phyloP scores from a whole-genome alignment of 139 green algal genomes.

The Closterium sp. region DNA sequence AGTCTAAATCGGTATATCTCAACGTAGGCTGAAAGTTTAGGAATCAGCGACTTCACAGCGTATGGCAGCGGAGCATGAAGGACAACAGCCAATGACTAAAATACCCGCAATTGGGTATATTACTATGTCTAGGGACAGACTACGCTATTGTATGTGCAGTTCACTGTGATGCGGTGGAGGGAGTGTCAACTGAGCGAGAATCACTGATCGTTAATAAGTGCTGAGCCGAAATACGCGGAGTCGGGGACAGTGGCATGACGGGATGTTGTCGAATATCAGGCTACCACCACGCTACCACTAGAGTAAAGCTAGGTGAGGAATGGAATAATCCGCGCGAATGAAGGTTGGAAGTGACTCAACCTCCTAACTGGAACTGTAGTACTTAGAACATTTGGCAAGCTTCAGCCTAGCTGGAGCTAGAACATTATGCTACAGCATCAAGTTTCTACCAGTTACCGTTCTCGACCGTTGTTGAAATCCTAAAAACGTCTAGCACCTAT shows the following conservation, averaged over 20 bases:
- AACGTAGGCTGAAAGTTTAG: background rate
- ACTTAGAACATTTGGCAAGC: no score
- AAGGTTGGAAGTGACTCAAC: background rate
- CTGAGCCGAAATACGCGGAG: background rate
- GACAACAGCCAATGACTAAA: background rate
- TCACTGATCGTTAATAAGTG: background rate
- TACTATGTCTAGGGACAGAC: background rate
- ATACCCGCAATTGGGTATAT: background rate
- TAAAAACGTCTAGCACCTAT: no score
- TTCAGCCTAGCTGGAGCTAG: no score
- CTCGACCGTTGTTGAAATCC: no score
- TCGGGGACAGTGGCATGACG: background rate
- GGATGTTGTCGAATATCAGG: background rate
- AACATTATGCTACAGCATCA: no score
- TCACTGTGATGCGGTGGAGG: background rate
- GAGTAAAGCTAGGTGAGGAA: background rate
- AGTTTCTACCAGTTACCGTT: no score
- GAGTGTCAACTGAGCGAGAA: background rate
- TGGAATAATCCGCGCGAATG: background rate
- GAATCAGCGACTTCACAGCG: background rate
- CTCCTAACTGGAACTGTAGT: no score
- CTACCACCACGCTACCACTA: background rate
- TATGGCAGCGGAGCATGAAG: background rate
- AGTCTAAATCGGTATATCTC: no score
- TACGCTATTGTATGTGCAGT: background rate